Evolutionary conservation across 2,329 filamentous ascomycete genomes (phyloP).

Genomic region (Hypocreales sp.): DNA sequence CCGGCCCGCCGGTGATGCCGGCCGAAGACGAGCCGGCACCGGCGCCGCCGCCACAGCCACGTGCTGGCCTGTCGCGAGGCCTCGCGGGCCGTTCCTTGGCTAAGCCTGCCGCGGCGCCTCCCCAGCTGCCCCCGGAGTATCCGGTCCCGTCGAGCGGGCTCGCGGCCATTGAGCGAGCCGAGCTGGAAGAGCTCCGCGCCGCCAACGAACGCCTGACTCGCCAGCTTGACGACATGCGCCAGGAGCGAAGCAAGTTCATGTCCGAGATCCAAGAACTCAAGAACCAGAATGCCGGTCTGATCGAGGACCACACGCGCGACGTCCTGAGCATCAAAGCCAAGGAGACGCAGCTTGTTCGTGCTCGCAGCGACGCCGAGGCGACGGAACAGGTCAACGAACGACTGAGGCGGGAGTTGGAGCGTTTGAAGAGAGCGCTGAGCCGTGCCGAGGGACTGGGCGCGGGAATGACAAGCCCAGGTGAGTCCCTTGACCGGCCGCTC

Average conservation of each 20-base stretch:
- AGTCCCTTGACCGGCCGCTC: conserved; percentile 1
- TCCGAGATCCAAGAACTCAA: conserved; percentile 90
- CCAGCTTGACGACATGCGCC: conserved; percentile 64
- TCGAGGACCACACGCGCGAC: conserved; percentile 92
- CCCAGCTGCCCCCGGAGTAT: conserved; percentile 34
- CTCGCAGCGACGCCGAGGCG: conserved; percentile 76
- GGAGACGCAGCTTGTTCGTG: conserved; percentile 89
- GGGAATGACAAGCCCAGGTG: conserved; percentile 22
- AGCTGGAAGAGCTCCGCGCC: conserved; percentile 74
- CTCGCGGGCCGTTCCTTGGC: conserved; percentile 74
- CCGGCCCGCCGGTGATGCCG: conserved; percentile 30
- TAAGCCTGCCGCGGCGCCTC: conserved; percentile 46
- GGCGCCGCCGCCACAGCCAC: conserved; percentile 42
- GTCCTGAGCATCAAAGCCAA: conserved; percentile 96
- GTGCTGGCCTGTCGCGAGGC: conserved; percentile 56
- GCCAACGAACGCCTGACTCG: conserved; percentile 67
- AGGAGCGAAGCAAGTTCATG: conserved; percentile 65
- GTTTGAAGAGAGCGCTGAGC: conserved; percentile 75
- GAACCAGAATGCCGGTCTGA: conserved; percentile 90
- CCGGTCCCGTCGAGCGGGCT: conserved; percentile 50
- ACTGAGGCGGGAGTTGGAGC: conserved; percentile 75
- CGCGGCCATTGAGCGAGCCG: conserved; percentile 70
- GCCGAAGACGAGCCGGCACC: conserved; percentile 43
- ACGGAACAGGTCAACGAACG: conserved; percentile 77
- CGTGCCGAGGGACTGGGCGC: conserved; percentile 37